These are phyloP conservation scores for Russula earlei DNA, from an alignment of 768 basidiomycete species.

Conservation along the genomic window DNA sequence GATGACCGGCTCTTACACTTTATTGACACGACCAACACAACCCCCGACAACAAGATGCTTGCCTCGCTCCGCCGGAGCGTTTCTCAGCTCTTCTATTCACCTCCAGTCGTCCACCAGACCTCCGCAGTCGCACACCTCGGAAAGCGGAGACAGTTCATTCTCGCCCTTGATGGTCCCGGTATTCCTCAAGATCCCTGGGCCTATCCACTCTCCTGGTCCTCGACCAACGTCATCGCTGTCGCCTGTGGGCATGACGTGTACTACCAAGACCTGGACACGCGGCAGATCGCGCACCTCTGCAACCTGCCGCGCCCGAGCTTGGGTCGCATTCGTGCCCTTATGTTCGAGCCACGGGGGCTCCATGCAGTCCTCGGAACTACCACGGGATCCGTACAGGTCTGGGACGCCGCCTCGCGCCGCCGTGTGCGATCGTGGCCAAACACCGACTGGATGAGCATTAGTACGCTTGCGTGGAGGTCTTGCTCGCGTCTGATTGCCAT, in stretches of 20 bases:
- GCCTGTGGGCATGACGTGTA: slow-evolving; percentile 51
- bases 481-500: slow-evolving; percentile 30
- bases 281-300: slow-evolving; percentile 43
- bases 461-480: slow-evolving; percentile 33
- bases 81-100: slow-evolving; percentile 38
- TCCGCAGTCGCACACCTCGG: slow-evolving; percentile 54
- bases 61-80: slow-evolving; percentile 43
- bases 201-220: slow-evolving; percentile 55
- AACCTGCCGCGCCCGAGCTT: slow-evolving; percentile 26
- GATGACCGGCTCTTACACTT: slow-evolving; percentile 49
- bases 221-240: slow-evolving; percentile 49
- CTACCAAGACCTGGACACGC: slow-evolving; percentile 51
- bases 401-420: slow-evolving; percentile 35
- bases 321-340: slow-evolving; percentile 38
- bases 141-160: slow-evolving; percentile 41
- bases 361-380: slow-evolving; percentile 45
- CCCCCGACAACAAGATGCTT: slow-evolving; percentile 34
- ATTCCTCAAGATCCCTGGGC: slow-evolving; percentile 45
- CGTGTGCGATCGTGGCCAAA: slow-evolving; percentile 29
- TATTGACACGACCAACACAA: slow-evolving; percentile 30
- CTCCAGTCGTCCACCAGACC: slow-evolving; percentile 27
- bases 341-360: slow-evolving; percentile 41
- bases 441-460: slow-evolving; percentile 28
- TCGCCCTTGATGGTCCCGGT: slow-evolving; percentile 58
- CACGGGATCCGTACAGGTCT: slow-evolving; percentile 42